A percentile compares a stretch with the other conserved stretches of the same genome.
Conservation (phyloP, 2,329 filamentous ascomycete genomes). For the Ceratocystis albifundus region DNA sequence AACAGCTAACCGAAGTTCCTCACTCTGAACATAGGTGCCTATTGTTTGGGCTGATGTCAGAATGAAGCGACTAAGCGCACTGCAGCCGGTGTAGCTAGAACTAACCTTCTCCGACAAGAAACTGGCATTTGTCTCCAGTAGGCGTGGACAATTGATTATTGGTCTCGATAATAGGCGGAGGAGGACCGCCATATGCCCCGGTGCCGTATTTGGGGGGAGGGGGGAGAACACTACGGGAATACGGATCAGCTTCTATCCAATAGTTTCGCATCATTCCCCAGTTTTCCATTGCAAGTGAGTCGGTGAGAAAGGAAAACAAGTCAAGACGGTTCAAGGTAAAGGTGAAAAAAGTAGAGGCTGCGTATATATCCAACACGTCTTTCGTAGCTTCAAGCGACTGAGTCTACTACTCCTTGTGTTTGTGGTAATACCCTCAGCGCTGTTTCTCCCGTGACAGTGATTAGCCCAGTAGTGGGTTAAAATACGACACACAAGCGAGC, state of each 20-base stretch:
- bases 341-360: neutral
- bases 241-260: constrained; percentile 20
- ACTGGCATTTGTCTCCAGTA: constrained; percentile 70
- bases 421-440: neutral
- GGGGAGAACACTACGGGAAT: constrained; percentile 57
- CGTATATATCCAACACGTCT: neutral
- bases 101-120: constrained; percentile 84
- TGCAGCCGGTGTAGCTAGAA: neutral
- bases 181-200: constrained; percentile 52
- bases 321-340: neutral
- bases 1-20: constrained; percentile 84
- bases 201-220: constrained; percentile 76
- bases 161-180: constrained; percentile 72
- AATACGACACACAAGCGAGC: neutral
- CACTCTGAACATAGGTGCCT: constrained; percentile 84
- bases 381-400: neutral
- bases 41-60: neutral
- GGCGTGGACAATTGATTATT: constrained; percentile 80
- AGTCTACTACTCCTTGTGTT: neutral
- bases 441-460: neutral
- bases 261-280: constrained; percentile 21
- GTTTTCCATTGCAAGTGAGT: constrained; percentile 16
- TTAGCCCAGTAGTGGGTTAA: neutral
- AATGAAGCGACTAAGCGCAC: neutral
- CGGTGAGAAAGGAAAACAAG: neutral